phyloP scores from a whole-genome alignment of 495 filamentous ascomycete species.

The Barbatosphaeria neglecta region DNA sequence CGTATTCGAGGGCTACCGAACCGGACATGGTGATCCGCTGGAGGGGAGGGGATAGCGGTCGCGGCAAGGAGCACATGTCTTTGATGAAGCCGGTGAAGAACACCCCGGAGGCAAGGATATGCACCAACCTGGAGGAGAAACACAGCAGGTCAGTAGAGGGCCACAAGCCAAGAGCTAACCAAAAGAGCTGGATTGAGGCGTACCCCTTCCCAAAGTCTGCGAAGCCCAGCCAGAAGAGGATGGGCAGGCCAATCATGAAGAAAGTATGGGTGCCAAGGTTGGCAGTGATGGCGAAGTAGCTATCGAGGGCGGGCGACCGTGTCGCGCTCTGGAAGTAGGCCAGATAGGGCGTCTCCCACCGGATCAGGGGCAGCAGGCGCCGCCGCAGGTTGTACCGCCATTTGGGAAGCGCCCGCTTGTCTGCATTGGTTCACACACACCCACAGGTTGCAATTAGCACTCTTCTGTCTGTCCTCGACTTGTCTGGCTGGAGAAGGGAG shows the following conservation, averaged over 20 bases:
- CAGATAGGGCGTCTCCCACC: conserved; percentile 92
- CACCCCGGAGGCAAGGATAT: conserved; percentile 78
- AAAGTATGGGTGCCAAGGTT: conserved; percentile 98
- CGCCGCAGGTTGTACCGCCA: conserved; percentile 86
- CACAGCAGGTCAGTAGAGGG: not conserved
- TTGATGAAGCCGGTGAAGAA: conserved; percentile 92
- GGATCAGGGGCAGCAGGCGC: conserved; percentile 68
- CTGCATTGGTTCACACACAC: too few species aligned
- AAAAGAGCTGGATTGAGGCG: conserved; percentile 11
- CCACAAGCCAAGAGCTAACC: not conserved
- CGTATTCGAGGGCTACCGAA: conserved; percentile 87
- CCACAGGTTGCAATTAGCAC: too few species aligned
- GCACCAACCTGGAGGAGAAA: conserved; percentile 52
- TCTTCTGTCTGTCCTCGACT: too few species aligned
- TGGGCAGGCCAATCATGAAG: conserved; percentile 88
- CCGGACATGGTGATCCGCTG: conserved; percentile 95
- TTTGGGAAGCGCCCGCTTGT: conserved; percentile 68
- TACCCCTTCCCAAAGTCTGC: conserved; percentile 73
- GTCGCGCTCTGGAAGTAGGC: conserved; percentile 69
- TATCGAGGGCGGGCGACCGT: conserved; percentile 73
- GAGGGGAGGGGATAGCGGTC: conserved; percentile 84
- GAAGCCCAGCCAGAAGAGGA: conserved; percentile 92
- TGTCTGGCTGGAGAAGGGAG: too few species aligned
- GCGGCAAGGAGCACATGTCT: conserved; percentile 87
- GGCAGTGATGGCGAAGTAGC: conserved; percentile 91